phyloP scores from a whole-genome alignment of 164 flowering plant species.

The Brasenia schreberi region DNA sequence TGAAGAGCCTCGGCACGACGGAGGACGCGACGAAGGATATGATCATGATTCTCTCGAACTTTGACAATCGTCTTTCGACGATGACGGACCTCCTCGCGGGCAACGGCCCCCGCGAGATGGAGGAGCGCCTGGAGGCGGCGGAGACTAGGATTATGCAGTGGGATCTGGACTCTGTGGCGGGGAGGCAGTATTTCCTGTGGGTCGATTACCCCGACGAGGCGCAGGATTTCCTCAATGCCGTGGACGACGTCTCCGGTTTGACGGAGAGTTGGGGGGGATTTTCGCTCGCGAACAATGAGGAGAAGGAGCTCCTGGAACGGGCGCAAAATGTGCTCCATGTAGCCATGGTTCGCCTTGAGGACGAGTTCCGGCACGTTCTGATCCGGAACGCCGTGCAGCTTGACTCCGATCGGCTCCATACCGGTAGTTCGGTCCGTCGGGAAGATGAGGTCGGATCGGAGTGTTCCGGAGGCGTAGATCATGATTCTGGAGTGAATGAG shows the following conservation, averaged over 20 bases:
- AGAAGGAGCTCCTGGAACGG: slow-evolving; percentile 15
- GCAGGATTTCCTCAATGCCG: slow-evolving; percentile 27
- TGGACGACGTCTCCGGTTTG: slow-evolving; percentile 33
- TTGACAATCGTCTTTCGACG: slow-evolving; percentile 41
- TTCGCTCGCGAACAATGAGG: not conserved
- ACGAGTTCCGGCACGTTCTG: slow-evolving; percentile 40
- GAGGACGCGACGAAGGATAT: slow-evolving; percentile 45
- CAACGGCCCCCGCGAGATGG: not conserved
- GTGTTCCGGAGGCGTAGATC: not conserved
- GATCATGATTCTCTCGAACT: slow-evolving; percentile 47
- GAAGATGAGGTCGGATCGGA: not conserved
- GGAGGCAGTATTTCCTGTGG: slow-evolving; percentile 14
- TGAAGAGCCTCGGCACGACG: slow-evolving; percentile 37
- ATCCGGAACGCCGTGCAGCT: slow-evolving; percentile 28
- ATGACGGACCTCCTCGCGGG: slow-evolving; percentile 13
- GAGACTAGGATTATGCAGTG: slow-evolving; percentile 26
- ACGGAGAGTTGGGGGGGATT: slow-evolving; percentile 15
- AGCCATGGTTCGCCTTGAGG: slow-evolving; percentile 56
- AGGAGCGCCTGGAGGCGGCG: slow-evolving; percentile 20
- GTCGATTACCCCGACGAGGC: slow-evolving; percentile 29
- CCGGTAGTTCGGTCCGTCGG: not conserved
- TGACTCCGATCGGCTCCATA: not conserved
- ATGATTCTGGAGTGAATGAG: not conserved
- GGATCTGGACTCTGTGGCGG: slow-evolving; percentile 10
- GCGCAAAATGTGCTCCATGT: slow-evolving; percentile 36